Base-by-base conservation (phyloP, 2,329 filamentous ascomycete genomes). In the Amesomyces nigricolor region DNA sequence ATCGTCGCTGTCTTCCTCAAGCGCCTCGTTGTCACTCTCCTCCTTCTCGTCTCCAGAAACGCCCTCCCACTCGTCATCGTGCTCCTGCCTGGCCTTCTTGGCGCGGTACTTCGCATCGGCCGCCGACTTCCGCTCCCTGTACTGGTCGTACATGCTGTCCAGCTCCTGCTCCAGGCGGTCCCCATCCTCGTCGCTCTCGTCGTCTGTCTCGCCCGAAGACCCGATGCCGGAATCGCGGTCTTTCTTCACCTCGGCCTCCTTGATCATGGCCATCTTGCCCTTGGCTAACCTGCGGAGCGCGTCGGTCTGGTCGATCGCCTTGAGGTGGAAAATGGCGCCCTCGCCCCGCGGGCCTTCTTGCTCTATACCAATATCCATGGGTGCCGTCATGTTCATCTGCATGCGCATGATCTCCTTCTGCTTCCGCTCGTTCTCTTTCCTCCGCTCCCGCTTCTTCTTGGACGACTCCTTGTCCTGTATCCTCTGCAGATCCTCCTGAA, bases 331-430 rank as follows among this genome's bases (percentile, higher is more conserved):
- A 77, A 96, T 94, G 29, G 88, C 78, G 45, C 90, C 88, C 42
- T 90, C 85, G 22, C 89, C 91, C 48, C 82, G 77, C 0, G 89
- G 88, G 0, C 89, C 89, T 22, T 81, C 74, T 71, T 94, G 90
- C 68, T 96, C 94, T 74, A 95, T 82, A 66, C 94, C 94, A 60
- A 99, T 96, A 61, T 99, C 94, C 78, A 90, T 94, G 7, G 94
- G 94, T 0, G 91, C 88, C 2, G 86, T 87, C 94, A 99, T 99
- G 73, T 96, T 87, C 76, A 99, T 84, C 71, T 99, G 94, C 87
- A 99, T 87, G 35, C 94, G 85, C n/a, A 95, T 79, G 58, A 97
- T 90, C 62, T 97, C 94, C 64, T 89, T 94, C 64, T 94, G 89
- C 72, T 95, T 97, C 70, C 85, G 85, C 71, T 99, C 94, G 62